Conservation (phyloP, 2,329 filamentous ascomycete species). For the Colletotrichum sp. region DNA sequence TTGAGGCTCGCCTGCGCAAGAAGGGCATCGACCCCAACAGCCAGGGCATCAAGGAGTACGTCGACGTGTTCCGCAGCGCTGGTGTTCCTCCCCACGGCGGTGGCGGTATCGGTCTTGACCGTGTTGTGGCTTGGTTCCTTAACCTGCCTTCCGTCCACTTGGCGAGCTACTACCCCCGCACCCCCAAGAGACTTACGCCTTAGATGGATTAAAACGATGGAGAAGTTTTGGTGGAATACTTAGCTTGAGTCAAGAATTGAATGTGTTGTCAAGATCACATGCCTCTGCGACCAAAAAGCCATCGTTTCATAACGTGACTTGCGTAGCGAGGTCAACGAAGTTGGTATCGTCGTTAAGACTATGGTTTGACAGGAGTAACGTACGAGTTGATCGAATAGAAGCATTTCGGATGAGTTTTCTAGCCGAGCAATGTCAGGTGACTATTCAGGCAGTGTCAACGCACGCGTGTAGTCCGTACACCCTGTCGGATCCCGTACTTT, state of each 20-base stretch:
- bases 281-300: not conserved
- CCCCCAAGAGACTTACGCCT: conserved; percentile 63
- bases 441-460: rapidly evolving
- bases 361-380: not conserved
- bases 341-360: not conserved
- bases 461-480: rapidly evolving
- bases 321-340: not conserved
- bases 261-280: not conserved
- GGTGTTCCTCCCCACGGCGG: conserved; percentile 91
- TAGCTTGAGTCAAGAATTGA: not conserved
- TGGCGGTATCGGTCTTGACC: conserved; percentile 87
- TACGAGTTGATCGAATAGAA: not conserved
- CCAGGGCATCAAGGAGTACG: conserved; percentile 84
- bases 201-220: not conserved
- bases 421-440: not conserved
- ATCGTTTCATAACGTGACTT: not conserved
- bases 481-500: not conserved
- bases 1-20: conserved; percentile 77
- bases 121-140: conserved; percentile 75
- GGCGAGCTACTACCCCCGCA: conserved; percentile 63
- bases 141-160: conserved; percentile 65
- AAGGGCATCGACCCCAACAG: conserved; percentile 82
- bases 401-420: not conserved
- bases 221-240: not conserved
- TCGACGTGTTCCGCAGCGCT: conserved; percentile 80